Evolutionary conservation across 192 early-diverging fungal genomes (phyloP).

Genomic region (Coemansia sp.): DNA sequence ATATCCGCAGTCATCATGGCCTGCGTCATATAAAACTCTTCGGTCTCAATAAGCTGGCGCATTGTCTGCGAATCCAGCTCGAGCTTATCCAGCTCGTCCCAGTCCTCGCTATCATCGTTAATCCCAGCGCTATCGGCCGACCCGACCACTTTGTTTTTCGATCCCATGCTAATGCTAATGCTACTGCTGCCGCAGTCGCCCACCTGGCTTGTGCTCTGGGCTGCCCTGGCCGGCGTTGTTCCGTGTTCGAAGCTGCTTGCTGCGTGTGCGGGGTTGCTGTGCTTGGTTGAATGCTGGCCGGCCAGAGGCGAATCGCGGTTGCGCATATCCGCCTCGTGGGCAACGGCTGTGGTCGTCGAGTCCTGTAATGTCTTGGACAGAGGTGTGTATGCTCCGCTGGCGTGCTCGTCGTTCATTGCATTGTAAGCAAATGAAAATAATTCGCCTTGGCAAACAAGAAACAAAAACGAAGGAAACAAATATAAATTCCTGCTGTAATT

Average conservation of each 20-base stretch:
- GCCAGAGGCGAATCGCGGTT: slow-evolving; percentile 2
- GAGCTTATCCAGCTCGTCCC: slow-evolving; percentile 27
- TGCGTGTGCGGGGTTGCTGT: too few species aligned
- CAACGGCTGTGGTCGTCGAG: slow-evolving; percentile 20
- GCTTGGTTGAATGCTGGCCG: background rate
- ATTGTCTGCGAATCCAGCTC: slow-evolving; percentile 46
- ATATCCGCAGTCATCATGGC: slow-evolving; percentile 8
- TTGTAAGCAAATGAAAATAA: slow-evolving; percentile 5
- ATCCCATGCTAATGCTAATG: slow-evolving; percentile 2
- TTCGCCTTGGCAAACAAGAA: background rate
- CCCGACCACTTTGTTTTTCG: background rate
- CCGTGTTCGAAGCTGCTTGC: background rate
- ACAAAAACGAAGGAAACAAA: background rate
- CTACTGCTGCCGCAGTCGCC: background rate
- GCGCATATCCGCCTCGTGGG: slow-evolving; percentile 19
- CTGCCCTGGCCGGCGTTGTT: background rate
- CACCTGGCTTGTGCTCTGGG: too few species aligned
- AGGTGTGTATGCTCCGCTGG: slow-evolving; percentile 17
- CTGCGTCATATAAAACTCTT: slow-evolving; percentile 41
- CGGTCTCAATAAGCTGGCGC: slow-evolving; percentile 37
- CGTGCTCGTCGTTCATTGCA: slow-evolving; percentile 34
- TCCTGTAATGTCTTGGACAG: slow-evolving; percentile 33
- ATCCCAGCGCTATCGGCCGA: slow-evolving; percentile 5
- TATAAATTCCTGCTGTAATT: background rate
- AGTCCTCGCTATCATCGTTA: slow-evolving; percentile 17